phyloP scores from a whole-genome alignment of 306 rosid species.

The Trichosanthes cucumerina region DNA sequence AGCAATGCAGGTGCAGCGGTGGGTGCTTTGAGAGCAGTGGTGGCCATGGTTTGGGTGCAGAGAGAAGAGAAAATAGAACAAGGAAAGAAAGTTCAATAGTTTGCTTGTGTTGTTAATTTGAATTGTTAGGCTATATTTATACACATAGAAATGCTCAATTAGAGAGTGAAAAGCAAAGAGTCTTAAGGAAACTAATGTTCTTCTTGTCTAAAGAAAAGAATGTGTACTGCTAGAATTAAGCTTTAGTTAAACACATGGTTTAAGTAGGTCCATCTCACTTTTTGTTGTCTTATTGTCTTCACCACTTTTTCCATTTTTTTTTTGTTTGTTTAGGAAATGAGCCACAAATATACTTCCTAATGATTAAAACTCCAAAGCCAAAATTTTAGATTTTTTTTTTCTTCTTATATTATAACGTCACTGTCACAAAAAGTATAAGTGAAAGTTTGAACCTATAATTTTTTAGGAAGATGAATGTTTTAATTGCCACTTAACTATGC shows the following conservation, averaged over 20 bases:
- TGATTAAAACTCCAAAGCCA: too few species aligned
- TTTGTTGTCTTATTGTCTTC: not conserved
- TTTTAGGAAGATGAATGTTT: too few species aligned
- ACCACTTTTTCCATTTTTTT: not conserved
- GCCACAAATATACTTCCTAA: too few species aligned
- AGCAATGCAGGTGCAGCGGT: not conserved
- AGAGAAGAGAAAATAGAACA: not conserved
- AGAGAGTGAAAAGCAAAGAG: not conserved
- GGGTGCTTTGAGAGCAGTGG: not conserved
- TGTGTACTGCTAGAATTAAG: not conserved
- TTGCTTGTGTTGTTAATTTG: not conserved
- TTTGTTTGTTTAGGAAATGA: not conserved
- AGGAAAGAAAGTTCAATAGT: not conserved
- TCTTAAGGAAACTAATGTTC: not conserved
- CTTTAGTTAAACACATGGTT: not conserved
- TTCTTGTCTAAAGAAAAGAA: conserved; percentile 10
- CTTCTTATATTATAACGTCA: too few species aligned
- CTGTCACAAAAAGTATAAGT: too few species aligned
- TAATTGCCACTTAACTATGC: too few species aligned
- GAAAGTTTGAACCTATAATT: too few species aligned
- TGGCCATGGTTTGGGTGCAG: not conserved
- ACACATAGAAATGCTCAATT: not conserved
- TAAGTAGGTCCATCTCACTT: not conserved
- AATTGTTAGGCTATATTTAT: not conserved
- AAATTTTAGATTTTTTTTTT: too few species aligned